A percentile compares a stretch with the other conserved stretches of the same genome.
These are phyloP conservation scores for Microbotryomycetes sp. DNA, from an alignment of 1,284 basidiomycete genomes.

Conservation along the genomic window DNA sequence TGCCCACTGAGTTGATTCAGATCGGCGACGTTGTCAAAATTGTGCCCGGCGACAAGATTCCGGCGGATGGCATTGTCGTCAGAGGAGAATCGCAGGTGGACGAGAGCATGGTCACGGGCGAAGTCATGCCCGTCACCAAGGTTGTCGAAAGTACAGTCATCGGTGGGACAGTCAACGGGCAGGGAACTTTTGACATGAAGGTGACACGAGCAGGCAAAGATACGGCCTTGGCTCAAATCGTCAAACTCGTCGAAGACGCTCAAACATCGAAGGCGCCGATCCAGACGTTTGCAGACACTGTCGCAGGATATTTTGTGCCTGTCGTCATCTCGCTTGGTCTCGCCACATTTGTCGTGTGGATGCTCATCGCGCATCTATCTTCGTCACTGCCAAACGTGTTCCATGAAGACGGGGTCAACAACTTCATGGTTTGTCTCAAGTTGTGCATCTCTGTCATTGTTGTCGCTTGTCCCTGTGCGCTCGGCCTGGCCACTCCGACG, in stretches of 20 bases:
- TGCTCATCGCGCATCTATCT: slow-evolving; percentile 57
- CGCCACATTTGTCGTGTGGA: slow-evolving; percentile 79
- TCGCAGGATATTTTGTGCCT: slow-evolving; percentile 94
- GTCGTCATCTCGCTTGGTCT: slow-evolving; percentile 74
- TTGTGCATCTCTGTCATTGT: slow-evolving; percentile 97
- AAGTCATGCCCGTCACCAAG: slow-evolving; percentile 85
- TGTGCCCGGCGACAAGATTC: slow-evolving; percentile 92
- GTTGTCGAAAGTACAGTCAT: slow-evolving; percentile 74
- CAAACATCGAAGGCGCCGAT: slow-evolving; percentile 98
- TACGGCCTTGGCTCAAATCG: slow-evolving; percentile 92
- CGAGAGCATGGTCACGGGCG: slow-evolving; percentile 95
- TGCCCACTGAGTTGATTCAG: slow-evolving; percentile 90
- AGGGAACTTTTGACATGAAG: slow-evolving; percentile 90
- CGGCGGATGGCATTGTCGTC: slow-evolving; percentile 87
- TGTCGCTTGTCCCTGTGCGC: slow-evolving; percentile 95
- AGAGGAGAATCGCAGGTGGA: slow-evolving; percentile 81
- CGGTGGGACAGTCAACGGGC: slow-evolving; percentile 92
- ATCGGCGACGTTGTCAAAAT: slow-evolving; percentile 90
- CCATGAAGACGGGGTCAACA: slow-evolving; percentile 69
- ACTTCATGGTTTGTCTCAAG: slow-evolving; percentile 87
- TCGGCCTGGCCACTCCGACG: slow-evolving; percentile 92
- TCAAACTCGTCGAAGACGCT: slow-evolving; percentile 92
- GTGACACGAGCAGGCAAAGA: slow-evolving; percentile 94
- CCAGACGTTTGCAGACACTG: slow-evolving; percentile 89
- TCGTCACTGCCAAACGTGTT: slow-evolving; percentile 76